Percentiles rank a stretch among this genome's conserved stretches.
These are phyloP conservation scores for Saccharomycopsis vini DNA, from an alignment of 805 yeast genomes.

Conservation along the genomic window DNA sequence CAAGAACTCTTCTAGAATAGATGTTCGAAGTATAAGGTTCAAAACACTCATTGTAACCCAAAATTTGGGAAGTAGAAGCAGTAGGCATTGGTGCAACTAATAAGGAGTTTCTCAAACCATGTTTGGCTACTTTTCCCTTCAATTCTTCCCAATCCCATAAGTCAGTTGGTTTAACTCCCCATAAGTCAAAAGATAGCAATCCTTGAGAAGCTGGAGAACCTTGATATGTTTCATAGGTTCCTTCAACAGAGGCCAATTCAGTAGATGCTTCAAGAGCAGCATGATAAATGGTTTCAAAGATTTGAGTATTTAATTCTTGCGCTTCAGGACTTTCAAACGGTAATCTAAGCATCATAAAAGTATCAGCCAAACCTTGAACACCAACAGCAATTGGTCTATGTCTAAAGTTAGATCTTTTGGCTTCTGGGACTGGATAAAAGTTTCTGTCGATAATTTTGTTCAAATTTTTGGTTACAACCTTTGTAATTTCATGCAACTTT, in stretches of 20 bases:
- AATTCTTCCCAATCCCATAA: slow-evolving; percentile 81
- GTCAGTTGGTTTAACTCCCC: slow-evolving; percentile 72
- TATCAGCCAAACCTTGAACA: slow-evolving; percentile 95
- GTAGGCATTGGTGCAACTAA: slow-evolving; percentile 96
- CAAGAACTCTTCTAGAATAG: slow-evolving; percentile 79
- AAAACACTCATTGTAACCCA: slow-evolving; percentile 91
- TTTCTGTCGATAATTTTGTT: slow-evolving; percentile 80
- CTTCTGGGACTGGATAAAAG: slow-evolving; percentile 73
- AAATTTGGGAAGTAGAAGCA: slow-evolving; percentile 92
- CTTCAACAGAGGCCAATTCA: slow-evolving; percentile 64
- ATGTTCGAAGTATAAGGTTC: slow-evolving; percentile 94
- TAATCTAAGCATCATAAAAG: slow-evolving; percentile 66
- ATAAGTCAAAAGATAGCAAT: slow-evolving; percentile 73
- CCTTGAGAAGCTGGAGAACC: slow-evolving; percentile 94
- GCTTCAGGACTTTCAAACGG: slow-evolving; percentile 87
- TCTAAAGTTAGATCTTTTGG: slow-evolving; percentile 64
- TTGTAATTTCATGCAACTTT: slow-evolving; percentile 64
- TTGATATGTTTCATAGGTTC: slow-evolving; percentile 61
- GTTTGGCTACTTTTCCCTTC: slow-evolving; percentile 45
- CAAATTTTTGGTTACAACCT: slow-evolving; percentile 70
- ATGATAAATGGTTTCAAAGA: slow-evolving; percentile 93
- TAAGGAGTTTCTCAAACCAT: slow-evolving; percentile 81
- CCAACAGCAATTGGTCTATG: slow-evolving; percentile 96
- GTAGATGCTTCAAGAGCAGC: slow-evolving; percentile 83
- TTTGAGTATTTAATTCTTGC: slow-evolving; percentile 63